These are phyloP conservation scores for Starmerella floris DNA, from an alignment of 805 yeast species.

Conservation along the genomic window DNA sequence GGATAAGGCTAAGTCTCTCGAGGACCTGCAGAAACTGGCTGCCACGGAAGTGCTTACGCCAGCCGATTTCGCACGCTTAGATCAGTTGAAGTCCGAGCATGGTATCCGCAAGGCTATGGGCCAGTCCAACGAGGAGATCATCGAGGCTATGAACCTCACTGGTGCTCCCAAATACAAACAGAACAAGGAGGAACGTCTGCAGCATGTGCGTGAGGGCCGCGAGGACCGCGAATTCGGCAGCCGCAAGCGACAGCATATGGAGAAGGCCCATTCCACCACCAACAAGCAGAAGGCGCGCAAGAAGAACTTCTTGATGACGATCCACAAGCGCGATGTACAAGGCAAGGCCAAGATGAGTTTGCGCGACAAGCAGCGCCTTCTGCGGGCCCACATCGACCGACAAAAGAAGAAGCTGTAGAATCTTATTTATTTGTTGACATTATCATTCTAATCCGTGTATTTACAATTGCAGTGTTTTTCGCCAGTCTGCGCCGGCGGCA, in stretches of 20 bases:
- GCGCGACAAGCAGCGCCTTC: conserved; percentile 76
- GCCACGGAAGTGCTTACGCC: conserved; percentile 82
- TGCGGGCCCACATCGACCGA: conserved; percentile 73
- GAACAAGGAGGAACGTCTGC: conserved; percentile 79
- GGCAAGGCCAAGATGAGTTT: conserved; percentile 85
- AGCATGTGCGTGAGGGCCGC: conserved; percentile 76
- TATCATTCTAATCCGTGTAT: not conserved
- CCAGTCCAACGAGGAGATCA: conserved; percentile 58
- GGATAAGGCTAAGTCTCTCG: conserved; percentile 25
- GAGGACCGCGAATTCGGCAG: conserved; percentile 90
- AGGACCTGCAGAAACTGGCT: conserved; percentile 44
- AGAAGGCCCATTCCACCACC: conserved; percentile 73
- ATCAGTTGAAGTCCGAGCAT: conserved; percentile 72
- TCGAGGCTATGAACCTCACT: conserved; percentile 62
- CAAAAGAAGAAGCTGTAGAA: conserved; percentile 72
- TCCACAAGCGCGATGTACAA: conserved; percentile 85
- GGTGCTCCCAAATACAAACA: conserved; percentile 75
- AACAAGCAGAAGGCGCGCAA: conserved; percentile 91
- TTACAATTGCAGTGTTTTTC: not conserved
- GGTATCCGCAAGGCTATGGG: conserved; percentile 66
- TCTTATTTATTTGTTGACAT: not conserved
- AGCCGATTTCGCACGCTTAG: conserved; percentile 91
- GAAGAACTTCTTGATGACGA: conserved; percentile 98
- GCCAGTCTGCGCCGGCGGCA: not conserved
- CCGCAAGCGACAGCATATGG: conserved; percentile 52